Percentiles rank a stretch among this genome's conserved stretches.
Conservation (phyloP, 352 stramenopile genomes). For the Pythium dissotocum region DNA sequence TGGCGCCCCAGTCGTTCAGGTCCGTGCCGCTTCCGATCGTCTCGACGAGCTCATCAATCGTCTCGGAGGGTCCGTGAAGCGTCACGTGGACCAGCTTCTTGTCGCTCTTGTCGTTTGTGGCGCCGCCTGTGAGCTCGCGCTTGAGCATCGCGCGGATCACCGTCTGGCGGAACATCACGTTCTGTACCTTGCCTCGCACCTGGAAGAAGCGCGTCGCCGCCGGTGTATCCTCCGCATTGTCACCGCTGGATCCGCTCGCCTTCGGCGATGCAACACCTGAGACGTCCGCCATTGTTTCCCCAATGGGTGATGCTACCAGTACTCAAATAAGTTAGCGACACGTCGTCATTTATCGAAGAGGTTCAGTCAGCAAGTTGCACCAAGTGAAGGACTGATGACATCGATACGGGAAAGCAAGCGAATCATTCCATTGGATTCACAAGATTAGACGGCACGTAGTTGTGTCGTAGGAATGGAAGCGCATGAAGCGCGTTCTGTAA, state of each 20-base stretch:
- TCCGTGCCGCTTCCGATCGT: slow-evolving; percentile 42
- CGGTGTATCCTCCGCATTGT: neutral
- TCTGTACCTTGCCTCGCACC: slow-evolving; percentile 72
- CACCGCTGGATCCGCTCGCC: neutral
- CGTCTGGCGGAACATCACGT: slow-evolving; percentile 84
- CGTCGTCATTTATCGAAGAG: neutral
- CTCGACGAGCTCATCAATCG: slow-evolving; percentile 50
- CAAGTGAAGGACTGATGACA: neutral
- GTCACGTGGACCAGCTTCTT: slow-evolving; percentile 65
- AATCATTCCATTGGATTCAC: slow-evolving; percentile 19
- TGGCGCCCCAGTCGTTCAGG: slow-evolving; percentile 75
- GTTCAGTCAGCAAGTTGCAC: neutral
- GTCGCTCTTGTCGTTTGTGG: slow-evolving; percentile 65
- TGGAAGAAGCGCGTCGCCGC: slow-evolving; percentile 44
- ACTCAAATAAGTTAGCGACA: neutral
- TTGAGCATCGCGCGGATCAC: slow-evolving; percentile 78
- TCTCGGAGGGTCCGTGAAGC: slow-evolving; percentile 39
- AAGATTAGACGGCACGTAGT: neutral
- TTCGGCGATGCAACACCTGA: neutral
- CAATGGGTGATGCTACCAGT: too few relatives aligned
- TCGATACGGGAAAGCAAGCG: slow-evolving; percentile 4
- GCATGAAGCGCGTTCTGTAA: neutral
- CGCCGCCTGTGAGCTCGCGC: slow-evolving; percentile 55
- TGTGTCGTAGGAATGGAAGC: neutral
- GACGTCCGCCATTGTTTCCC: neutral